These are phyloP conservation scores for Pachyrhizus erosus DNA, from an alignment of 306 rosid species.

Conservation along the genomic window DNA sequence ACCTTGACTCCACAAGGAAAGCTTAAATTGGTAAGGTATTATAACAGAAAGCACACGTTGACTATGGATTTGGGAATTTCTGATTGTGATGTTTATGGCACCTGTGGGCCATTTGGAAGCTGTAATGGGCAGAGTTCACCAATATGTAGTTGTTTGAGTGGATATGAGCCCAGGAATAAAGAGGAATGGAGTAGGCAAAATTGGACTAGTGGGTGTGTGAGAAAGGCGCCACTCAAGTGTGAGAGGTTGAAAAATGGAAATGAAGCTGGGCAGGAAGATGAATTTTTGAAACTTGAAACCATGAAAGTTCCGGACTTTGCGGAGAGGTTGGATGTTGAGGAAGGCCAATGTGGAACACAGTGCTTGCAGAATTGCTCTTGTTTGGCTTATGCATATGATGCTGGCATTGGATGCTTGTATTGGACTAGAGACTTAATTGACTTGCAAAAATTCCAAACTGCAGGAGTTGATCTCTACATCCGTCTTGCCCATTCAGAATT, in stretches of 20 bases:
- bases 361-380: conserved; percentile 54
- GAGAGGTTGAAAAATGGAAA: conserved; percentile 36
- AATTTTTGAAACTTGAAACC: conserved; percentile 34
- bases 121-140: conserved; percentile 41
- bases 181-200: conserved; percentile 51
- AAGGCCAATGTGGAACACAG: conserved; percentile 23
- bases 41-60: neutral
- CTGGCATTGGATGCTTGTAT: conserved; percentile 54
- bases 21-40: neutral
- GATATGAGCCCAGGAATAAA: conserved; percentile 44
- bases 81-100: conserved; percentile 48
- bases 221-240: conserved; percentile 41
- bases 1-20: conserved; percentile 47
- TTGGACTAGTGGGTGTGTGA: conserved; percentile 60
- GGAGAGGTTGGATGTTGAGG: conserved; percentile 34
- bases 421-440: conserved; percentile 44
- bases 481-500: conserved; percentile 50
- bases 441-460: conserved; percentile 40
- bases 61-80: neutral
- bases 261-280: conserved; percentile 34
- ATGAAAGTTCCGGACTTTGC: conserved; percentile 55
- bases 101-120: conserved; percentile 57
- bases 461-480: conserved; percentile 49
- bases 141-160: conserved; percentile 56
- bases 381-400: conserved; percentile 48